Evolutionary conservation across 2,329 filamentous ascomycete species (phyloP).

Genomic region (Beauveria sp.): DNA sequence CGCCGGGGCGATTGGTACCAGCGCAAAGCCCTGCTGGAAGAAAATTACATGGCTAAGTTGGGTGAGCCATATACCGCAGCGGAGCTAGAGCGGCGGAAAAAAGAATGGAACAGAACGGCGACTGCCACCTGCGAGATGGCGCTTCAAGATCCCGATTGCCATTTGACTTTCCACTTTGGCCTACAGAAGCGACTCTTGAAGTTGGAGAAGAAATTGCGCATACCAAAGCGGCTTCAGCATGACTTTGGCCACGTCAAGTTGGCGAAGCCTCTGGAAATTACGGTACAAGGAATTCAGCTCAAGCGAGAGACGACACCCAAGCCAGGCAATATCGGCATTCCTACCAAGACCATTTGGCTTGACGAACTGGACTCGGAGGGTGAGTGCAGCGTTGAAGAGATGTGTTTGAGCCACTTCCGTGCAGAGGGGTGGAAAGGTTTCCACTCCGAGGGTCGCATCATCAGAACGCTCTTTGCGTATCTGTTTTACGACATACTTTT

Average conservation of each 20-base stretch:
- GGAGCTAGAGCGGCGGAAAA: conserved; percentile 54
- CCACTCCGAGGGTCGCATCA: conserved; percentile 83
- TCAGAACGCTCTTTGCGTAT: conserved; percentile 85
- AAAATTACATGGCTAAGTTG: conserved; percentile 79
- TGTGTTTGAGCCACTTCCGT: conserved; percentile 86
- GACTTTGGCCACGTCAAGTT: conserved; percentile 84
- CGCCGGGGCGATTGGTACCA: conserved; percentile 92
- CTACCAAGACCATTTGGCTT: conserved; percentile 78
- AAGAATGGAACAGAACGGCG: conserved; percentile 72
- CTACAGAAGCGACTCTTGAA: conserved; percentile 90
- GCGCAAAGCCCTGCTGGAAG: conserved; percentile 85
- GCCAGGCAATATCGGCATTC: conserved; percentile 33
- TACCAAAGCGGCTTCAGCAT: conserved; percentile 81
- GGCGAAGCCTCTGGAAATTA: conserved; percentile 65
- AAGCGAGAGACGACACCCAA: conserved; percentile 47
- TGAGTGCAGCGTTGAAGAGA: conserved; percentile 83
- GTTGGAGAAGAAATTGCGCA: conserved; percentile 74
- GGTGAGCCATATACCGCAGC: conserved; percentile 32
- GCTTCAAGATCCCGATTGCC: conserved; percentile 80
- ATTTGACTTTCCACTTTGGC: conserved; percentile 89
- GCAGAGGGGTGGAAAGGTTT: conserved; percentile 86
- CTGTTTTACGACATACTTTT: conserved; percentile 93
- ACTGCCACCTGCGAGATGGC: conserved; percentile 76
- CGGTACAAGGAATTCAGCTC: conserved; percentile 69
- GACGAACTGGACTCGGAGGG: conserved; percentile 62